Conservation (phyloP, 1,284 basidiomycete genomes). For the Ganoderma boninense region DNA sequence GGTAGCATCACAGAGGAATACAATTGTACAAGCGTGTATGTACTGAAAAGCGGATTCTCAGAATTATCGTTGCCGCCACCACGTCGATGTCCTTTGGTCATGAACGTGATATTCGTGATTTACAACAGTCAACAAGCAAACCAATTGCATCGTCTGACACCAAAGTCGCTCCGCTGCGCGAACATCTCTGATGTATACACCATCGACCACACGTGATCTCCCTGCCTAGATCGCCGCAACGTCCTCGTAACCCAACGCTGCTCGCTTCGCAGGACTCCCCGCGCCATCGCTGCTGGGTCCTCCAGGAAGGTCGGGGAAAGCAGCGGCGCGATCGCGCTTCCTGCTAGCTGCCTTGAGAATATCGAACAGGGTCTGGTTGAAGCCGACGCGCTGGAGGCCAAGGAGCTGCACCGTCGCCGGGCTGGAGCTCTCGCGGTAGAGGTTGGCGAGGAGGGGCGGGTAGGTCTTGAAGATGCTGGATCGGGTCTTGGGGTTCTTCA, state of each 20-base stretch:
- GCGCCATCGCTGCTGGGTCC: neutral
- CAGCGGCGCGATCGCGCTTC: slow-evolving; percentile 10
- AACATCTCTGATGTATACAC: no score
- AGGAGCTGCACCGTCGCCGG: slow-evolving; percentile 20
- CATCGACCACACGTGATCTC: neutral
- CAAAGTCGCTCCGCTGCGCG: no score
- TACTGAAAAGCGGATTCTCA: neutral
- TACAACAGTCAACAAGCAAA: neutral
- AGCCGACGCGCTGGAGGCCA: slow-evolving; percentile 31
- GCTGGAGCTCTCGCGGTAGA: slow-evolving; percentile 16
- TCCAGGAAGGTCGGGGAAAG: neutral
- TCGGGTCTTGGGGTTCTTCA: slow-evolving; percentile 7
- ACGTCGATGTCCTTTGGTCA: neutral
- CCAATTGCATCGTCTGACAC: neutral
- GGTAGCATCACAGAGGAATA: neutral
- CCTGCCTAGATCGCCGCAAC: neutral
- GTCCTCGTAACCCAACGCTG: neutral
- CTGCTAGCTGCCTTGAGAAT: slow-evolving; percentile 16
- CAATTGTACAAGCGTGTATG: neutral
- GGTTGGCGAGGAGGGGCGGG: neutral
- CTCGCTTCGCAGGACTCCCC: neutral
- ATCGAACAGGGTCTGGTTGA: slow-evolving; percentile 24
- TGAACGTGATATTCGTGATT: neutral
- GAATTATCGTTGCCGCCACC: neutral
- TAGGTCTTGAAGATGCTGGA: neutral